Conservation (phyloP, 2,329 filamentous ascomycete species). For the Nemania sp. region DNA sequence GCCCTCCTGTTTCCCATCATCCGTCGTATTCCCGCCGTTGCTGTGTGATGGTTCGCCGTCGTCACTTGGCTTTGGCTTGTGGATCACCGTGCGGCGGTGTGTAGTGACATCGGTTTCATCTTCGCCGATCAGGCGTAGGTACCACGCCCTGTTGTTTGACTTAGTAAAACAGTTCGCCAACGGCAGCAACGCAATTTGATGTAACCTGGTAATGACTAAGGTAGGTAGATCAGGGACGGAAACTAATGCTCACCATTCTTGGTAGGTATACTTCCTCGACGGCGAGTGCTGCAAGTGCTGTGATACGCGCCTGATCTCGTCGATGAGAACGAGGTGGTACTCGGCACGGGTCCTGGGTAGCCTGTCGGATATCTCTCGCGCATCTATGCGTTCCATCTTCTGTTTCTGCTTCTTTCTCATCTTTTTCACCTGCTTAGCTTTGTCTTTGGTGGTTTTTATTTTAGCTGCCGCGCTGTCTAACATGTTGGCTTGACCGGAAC, state of each 20-base stretch:
- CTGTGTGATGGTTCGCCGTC: too few relatives aligned
- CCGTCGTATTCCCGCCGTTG: neutral
- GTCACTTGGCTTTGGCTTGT: constrained; percentile 11
- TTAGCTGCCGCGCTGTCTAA: neutral
- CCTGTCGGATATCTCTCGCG: constrained; percentile 46
- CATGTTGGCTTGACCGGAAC: neutral
- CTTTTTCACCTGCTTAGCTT: neutral
- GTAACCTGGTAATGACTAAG: neutral
- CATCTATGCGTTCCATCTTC: neutral
- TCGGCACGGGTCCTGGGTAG: constrained; percentile 50
- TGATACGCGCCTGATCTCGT: constrained; percentile 70
- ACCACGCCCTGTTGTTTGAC: constrained; percentile 68
- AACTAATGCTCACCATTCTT: constrained; percentile 35
- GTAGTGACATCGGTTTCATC: constrained; percentile 58
- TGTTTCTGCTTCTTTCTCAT: neutral
- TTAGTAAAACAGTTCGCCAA: neutral
- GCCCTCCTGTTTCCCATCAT: constrained; percentile 1
- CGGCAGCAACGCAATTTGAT: too few relatives aligned
- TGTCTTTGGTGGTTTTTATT: neutral
- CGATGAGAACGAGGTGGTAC: constrained; percentile 69
- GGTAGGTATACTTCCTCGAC: constrained; percentile 71
- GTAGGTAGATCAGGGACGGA: neutral
- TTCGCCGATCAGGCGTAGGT: constrained; percentile 75
- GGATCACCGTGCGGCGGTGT: constrained; percentile 57
- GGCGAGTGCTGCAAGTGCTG: constrained; percentile 63